Base-by-base conservation (phyloP, 768 basidiomycete species). In the Antrodiella citrinella region DNA sequence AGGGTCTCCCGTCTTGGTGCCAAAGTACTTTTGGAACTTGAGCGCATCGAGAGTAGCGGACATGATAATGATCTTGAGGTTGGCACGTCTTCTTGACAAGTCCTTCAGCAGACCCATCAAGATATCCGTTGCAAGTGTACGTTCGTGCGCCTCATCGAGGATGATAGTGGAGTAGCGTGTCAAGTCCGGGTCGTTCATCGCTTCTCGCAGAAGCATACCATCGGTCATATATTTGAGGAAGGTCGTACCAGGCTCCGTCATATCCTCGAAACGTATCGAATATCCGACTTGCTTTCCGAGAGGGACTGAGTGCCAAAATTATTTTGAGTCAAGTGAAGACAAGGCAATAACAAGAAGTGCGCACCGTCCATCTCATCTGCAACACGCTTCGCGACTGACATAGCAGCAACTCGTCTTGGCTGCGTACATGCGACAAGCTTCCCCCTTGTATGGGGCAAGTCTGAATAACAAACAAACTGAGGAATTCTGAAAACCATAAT, bases 191-290 rank as follows among this genome's bases (percentile, higher is more conserved):
- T 98, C 95, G 67, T 94, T 91, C 94, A 97, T 99, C 3, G 92
- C 93, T 71, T 96, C 93, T 18, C 93, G 84, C n/a, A 95, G 80
- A 49, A 91, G 82, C 93, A 97, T 96, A 78, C 95, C 96, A 59
- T 99, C 96, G 13, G 96, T 99, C 94, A 98, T 96, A 72, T 99
- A 98, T 65, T 96, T 97, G 55, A 99, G 75, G 69, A 99, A 96
- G 0, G 96, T 98, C 25, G 85, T 87, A 0, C 89, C 86, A 0
- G 81, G 72, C 57, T 90, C 78, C 40, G 95, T 87, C 89, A 92
- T 86, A 65, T 98, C 96, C 67, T 99, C 95, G 65, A 98, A 99
- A 65, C 95, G 91, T 61, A 97, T 97, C 3, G 91, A 91, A 68
- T 99, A 99, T 49, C 95, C 95, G 54, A 98, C 95, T 55, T 97